phyloP scores from a whole-genome alignment of 129 eudicot genomes.

The Smallanthus sonchifolius region DNA sequence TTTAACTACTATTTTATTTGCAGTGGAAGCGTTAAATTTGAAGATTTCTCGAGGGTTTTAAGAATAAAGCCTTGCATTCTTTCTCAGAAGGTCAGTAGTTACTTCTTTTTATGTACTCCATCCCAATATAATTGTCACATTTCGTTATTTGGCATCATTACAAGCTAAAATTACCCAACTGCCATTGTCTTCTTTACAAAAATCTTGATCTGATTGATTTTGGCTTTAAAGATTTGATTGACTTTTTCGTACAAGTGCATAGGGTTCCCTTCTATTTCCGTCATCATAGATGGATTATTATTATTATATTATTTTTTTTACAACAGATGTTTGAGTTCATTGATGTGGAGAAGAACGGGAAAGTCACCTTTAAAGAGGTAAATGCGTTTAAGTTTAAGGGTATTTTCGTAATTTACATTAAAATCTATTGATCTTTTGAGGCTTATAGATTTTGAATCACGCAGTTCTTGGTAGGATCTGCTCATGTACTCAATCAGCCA shows the following conservation, averaged over 20 bases:
- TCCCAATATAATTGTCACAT: conserved; percentile 1
- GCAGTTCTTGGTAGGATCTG: conserved; percentile 87
- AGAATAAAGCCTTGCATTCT: conserved; percentile 63
- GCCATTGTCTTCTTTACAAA: neutral
- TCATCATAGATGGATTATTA: conserved; percentile 11
- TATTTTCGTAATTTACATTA: conserved; percentile 1
- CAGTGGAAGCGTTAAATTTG: conserved; percentile 66
- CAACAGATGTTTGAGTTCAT: conserved; percentile 77
- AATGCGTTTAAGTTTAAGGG: neutral
- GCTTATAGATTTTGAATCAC: conserved; percentile 11
- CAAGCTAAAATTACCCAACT: conserved; percentile 8
- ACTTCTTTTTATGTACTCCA: neutral
- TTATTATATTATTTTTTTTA: neutral
- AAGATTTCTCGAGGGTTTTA: conserved; percentile 57
- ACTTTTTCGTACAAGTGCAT: neutral
- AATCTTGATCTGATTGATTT: neutral
- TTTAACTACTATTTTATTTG: conserved; percentile 7
- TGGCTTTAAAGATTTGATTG: neutral
- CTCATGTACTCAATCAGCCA: conserved; percentile 69
- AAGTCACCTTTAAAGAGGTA: conserved; percentile 76
- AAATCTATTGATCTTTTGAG: neutral
- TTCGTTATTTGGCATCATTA: neutral
- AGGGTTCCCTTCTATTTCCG: neutral
- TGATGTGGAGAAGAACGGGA: conserved; percentile 62
- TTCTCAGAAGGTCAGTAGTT: conserved; percentile 59